Conservation (phyloP, 1,139 yeast genomes). For the Sugiyamaella pinicola region DNA sequence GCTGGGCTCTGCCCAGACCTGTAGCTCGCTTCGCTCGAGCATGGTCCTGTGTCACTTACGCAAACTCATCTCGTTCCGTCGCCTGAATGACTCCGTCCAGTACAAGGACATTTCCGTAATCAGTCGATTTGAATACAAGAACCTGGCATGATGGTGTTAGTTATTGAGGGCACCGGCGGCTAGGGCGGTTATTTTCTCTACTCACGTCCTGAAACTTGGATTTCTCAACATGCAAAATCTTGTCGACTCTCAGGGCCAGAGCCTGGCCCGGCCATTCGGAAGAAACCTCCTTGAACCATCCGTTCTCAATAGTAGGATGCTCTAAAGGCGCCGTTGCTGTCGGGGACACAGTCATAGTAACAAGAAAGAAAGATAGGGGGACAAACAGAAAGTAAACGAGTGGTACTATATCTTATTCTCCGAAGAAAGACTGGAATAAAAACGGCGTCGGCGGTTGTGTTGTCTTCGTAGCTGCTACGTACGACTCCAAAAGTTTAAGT, state of each 20-base stretch:
- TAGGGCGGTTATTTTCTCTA: slow-evolving; percentile 10
- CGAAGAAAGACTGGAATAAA: no score
- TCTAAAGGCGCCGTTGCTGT: slow-evolving; percentile 1
- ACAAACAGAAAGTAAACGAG: no score
- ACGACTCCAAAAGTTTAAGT: no score
- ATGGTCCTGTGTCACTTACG: slow-evolving; percentile 46
- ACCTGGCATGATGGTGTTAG: slow-evolving; percentile 38
- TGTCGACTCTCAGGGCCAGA: slow-evolving; percentile 76
- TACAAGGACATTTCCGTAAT: slow-evolving; percentile 82
- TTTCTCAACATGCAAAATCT: slow-evolving; percentile 70
- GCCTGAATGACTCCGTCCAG: slow-evolving; percentile 87
- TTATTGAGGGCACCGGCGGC: slow-evolving; percentile 3
- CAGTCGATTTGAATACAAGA: slow-evolving; percentile 69
- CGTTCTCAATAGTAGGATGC: slow-evolving; percentile 51
- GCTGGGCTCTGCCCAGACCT: no score
- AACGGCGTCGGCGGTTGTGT: no score
- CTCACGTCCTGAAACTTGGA: slow-evolving; percentile 76
- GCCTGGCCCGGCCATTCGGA: slow-evolving; percentile 98
- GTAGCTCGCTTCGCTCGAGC: background rate
- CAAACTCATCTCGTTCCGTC: slow-evolving; percentile 86
- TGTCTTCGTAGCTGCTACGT: no score
- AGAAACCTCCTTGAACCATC: slow-evolving; percentile 90
- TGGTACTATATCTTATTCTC: no score
- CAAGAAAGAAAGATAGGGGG: no score
- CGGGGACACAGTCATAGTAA: slow-evolving; percentile 1